phyloP scores from a whole-genome alignment of 495 filamentous ascomycete genomes.

The Penicillium roqueforti region DNA sequence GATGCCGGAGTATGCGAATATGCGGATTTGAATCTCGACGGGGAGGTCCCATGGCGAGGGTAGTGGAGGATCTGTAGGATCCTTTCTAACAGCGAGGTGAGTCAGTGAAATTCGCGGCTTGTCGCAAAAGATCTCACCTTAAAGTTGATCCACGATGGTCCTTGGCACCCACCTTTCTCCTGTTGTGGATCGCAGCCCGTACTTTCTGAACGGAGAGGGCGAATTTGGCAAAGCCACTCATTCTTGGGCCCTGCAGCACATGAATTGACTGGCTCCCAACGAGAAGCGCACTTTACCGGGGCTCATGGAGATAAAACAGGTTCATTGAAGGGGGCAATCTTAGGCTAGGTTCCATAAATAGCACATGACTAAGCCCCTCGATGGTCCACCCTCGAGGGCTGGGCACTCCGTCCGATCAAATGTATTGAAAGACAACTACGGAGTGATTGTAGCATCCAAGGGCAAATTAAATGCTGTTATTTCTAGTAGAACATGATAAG shows the following conservation, averaged over 20 bases:
- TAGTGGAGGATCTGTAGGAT: constrained; percentile 13
- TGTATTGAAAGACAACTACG: background rate
- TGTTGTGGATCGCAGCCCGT: constrained; percentile 32
- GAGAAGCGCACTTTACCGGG: constrained; percentile 7
- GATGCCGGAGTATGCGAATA: constrained; percentile 42
- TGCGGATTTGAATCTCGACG: constrained; percentile 43
- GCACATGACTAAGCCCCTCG: constrained; percentile 5
- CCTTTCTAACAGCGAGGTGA: constrained; percentile 4
- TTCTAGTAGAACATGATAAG: background rate
- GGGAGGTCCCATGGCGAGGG: constrained; percentile 42
- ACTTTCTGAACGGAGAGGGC: constrained; percentile 33
- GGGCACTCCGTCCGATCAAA: no score
- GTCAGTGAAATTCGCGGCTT: background rate
- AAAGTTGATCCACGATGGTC: constrained; percentile 20
- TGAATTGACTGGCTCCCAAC: constrained; percentile 29
- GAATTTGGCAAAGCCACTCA: constrained; percentile 37
- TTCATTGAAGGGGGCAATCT: background rate
- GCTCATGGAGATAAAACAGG: background rate
- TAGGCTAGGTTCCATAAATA: background rate
- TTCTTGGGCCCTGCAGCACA: constrained; percentile 29
- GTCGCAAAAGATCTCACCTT: constrained; percentile 14
- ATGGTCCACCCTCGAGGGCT: background rate
- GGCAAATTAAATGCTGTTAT: background rate
- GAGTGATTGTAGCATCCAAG: background rate
- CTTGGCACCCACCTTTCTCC: constrained; percentile 29